Percentiles rank a stretch among this genome's conserved stretches.
These are phyloP conservation scores for Candida dubliniensis DNA, from an alignment of 1,139 yeast genomes.

Conservation along the genomic window DNA sequence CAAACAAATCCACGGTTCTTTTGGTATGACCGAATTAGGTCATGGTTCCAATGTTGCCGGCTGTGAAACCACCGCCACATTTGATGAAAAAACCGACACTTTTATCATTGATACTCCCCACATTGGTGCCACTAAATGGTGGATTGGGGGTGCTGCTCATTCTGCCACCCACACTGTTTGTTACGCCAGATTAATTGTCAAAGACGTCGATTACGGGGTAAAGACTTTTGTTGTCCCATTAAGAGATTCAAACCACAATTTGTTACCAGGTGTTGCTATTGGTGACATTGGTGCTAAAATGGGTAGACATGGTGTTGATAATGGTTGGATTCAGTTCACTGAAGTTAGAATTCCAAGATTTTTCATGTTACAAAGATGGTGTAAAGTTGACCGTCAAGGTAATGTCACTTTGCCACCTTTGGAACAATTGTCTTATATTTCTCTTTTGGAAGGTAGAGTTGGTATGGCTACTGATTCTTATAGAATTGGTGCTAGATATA, in stretches of 20 bases:
- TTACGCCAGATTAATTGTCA: conserved; percentile 79
- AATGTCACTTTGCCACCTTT: conserved; percentile 73
- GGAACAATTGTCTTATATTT: conserved; percentile 85
- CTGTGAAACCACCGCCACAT: conserved; percentile 88
- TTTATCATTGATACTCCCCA: conserved; percentile 84
- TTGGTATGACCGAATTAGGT: conserved; percentile 91
- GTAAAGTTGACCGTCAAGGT: conserved; percentile 71
- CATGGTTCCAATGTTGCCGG: conserved; percentile 95
- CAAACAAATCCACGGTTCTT: conserved; percentile 80
- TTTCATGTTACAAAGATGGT: conserved; percentile 79
- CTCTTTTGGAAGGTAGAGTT: conserved; percentile 85
- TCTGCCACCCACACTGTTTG: conserved; percentile 82
- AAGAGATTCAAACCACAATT: conserved; percentile 68
- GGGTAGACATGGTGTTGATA: conserved; percentile 89
- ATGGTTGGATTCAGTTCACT: conserved; percentile 92
- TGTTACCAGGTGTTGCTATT: conserved; percentile 75
- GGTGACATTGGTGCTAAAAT: conserved; percentile 94
- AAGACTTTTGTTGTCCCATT: conserved; percentile 88
- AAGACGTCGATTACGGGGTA: conserved; percentile 86
- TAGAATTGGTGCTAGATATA: conserved; percentile 74
- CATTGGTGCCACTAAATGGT: conserved; percentile 92
- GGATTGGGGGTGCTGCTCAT: conserved; percentile 98
- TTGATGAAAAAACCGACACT: conserved; percentile 61
- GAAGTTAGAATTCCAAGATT: conserved; percentile 80
- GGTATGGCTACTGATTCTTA: conserved; percentile 84